Percentiles rank a stretch among this genome's conserved stretches.
phyloP scores from a whole-genome alignment of 2,329 filamentous ascomycete genomes.

The Chrysosporium queenslandicum region DNA sequence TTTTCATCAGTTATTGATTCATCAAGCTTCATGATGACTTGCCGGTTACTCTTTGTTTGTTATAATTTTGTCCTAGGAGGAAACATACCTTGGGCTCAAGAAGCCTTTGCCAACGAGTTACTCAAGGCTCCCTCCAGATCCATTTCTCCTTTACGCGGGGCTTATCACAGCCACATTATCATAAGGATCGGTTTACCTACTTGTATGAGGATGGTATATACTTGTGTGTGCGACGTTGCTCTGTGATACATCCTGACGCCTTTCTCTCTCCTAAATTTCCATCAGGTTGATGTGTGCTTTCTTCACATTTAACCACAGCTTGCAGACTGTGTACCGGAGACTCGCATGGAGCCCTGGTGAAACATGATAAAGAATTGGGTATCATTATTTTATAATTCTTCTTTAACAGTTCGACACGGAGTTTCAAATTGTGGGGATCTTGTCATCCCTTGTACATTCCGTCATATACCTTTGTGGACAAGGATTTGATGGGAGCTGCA shows the following conservation, averaged over 20 bases:
- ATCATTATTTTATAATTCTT: constrained; percentile 19
- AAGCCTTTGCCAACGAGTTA: constrained; percentile 3
- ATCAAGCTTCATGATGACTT: constrained; percentile 2
- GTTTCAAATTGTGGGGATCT: constrained; percentile 15
- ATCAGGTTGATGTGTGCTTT: constrained; percentile 6
- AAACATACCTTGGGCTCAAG: neutral
- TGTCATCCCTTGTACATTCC: constrained; percentile 6
- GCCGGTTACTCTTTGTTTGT: constrained; percentile 9
- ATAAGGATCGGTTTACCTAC: constrained; percentile 1
- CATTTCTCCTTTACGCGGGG: neutral
- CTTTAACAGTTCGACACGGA: constrained; percentile 9
- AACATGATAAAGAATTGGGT: constrained; percentile 21
- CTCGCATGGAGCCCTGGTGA: constrained; percentile 28
- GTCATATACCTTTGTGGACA: constrained; percentile 7
- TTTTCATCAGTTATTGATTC: constrained; percentile 1
- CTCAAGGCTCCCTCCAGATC: neutral
- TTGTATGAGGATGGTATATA: constrained; percentile 11
- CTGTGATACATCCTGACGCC: constrained; percentile 24
- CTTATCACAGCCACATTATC: constrained; percentile 7
- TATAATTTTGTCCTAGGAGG: neutral
- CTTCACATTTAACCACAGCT: constrained; percentile 15
- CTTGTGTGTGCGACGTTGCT: constrained; percentile 31
- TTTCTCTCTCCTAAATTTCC: constrained; percentile 1
- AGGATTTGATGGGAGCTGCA: constrained; percentile 7
- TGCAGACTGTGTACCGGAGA: constrained; percentile 25